Percentiles rank a stretch among this genome's conserved stretches.
Evolutionary conservation across 139 green algal species (phyloP).

Genomic region (Chlorokybus atmophyticus): DNA sequence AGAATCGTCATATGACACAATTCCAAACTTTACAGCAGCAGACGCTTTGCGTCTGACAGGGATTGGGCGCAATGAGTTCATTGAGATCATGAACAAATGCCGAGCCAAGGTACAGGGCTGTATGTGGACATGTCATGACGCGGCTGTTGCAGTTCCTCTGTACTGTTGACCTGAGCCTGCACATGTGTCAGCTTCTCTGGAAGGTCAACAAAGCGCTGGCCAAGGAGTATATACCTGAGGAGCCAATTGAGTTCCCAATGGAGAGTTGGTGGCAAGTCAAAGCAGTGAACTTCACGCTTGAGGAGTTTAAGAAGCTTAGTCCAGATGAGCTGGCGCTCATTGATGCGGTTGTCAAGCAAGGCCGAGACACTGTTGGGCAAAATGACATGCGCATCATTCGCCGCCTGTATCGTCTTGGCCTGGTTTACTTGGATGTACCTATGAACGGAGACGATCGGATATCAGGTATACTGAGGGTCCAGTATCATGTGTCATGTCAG

Average conservation of each 20-base stretch:
- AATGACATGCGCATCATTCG: slow-evolving; percentile 25
- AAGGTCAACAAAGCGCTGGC: slow-evolving; percentile 63
- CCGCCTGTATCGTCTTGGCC: slow-evolving; percentile 47
- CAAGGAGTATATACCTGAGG: slow-evolving; percentile 51
- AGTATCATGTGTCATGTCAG: too few relatives aligned
- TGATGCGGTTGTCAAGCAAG: slow-evolving; percentile 17
- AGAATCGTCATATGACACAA: slow-evolving; percentile 75
- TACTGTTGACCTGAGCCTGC: background rate
- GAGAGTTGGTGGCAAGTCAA: slow-evolving; percentile 69
- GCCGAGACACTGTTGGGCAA: slow-evolving; percentile 19
- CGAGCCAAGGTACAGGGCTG: slow-evolving; percentile 35
- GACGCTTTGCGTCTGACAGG: slow-evolving; percentile 65
- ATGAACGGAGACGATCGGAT: slow-evolving; percentile 62
- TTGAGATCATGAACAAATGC: slow-evolving; percentile 71
- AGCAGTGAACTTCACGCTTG: slow-evolving; percentile 54
- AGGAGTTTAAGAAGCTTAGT: slow-evolving; percentile 50
- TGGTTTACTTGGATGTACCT: slow-evolving; percentile 80
- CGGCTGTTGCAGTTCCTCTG: background rate
- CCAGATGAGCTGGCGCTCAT: slow-evolving; percentile 52
- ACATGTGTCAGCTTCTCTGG: slow-evolving; percentile 65
- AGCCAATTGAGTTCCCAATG: slow-evolving; percentile 34
- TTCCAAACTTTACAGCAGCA: slow-evolving; percentile 90
- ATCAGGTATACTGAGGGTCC: too few relatives aligned
- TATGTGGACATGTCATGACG: background rate
- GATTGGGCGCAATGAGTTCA: slow-evolving; percentile 90